Evolutionary conservation across 306 rosid genomes (phyloP), one percentile per base, ranked within the genome.

Genomic region (Corylus heterophylla): DNA sequence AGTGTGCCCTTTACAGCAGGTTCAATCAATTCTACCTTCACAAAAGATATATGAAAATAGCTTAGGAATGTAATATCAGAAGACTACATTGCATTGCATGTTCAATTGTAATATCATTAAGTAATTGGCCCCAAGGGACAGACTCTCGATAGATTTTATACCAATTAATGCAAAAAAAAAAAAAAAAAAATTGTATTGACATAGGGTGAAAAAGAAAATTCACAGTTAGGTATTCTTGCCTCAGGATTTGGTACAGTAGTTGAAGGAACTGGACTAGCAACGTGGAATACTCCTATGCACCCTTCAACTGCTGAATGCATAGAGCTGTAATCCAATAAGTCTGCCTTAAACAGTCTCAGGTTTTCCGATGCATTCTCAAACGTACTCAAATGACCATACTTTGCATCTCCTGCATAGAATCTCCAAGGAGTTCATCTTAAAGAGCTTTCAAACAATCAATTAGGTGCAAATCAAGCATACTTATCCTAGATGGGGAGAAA

Each of bases 261-360:
- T 10, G 89, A 71, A 51, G 89, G 91, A 5, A 85, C 89, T 69
- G 91, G 91, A 67, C 88, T 4, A 66, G 91, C 91, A 74, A 86
- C 86, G 66, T 88, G 91, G 59, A 85, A 88, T 83, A 85, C 91
- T 16, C 79, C 88, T 74, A 39, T 22, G 67, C 88, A 88, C 29
- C 91, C 88, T 63, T 18, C 55, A 70, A 88, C 73, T 64, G 89
- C 86, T 0, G 85, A 66, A 74, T 8, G 27, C 14, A 88, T 45
- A 58, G 87, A 83, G 25, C 76, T 79, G 1, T 86, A 86, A 47
- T 49, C 52, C 42, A 83, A 64, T 59, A 83, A 22, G 64, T 83
- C 89, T 51, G 86, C 88, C 42, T 76, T 74, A 72, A 85, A 76
- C 55, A 83, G 83, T 71, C 16, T 83, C 25, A 88, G 83, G 45